A percentile compares a stretch with the other conserved stretches of the same genome.
Evolutionary conservation across 192 early-diverging fungal species (phyloP).

Genomic region (Rhizoclosmatium sp.): DNA sequence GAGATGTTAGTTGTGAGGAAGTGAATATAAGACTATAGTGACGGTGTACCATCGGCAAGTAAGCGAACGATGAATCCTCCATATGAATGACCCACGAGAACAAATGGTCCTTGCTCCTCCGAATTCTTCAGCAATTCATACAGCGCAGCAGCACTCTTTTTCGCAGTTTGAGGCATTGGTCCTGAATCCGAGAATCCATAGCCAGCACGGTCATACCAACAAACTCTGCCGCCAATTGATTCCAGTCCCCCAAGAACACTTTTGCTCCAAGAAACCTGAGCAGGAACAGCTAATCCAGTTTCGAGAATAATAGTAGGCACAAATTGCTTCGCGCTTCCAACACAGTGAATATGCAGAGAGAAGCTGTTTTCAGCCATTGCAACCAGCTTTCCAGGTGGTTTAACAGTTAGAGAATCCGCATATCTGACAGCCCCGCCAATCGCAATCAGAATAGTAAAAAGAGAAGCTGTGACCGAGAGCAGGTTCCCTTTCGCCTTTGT

Average conservation of each 20-base stretch:
- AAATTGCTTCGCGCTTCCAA: neutral
- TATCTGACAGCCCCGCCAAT: neutral
- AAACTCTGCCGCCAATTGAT: constrained; percentile 4
- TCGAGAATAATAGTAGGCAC: constrained; percentile 34
- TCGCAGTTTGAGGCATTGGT: constrained; percentile 31
- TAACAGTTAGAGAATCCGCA: constrained; percentile 6
- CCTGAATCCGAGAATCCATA: constrained; percentile 33
- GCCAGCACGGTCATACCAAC: constrained; percentile 24
- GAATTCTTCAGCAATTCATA: constrained; percentile 19
- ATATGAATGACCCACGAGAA: constrained; percentile 38
- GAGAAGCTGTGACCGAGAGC: neutral
- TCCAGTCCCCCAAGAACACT: neutral
- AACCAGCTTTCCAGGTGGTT: constrained; percentile 17
- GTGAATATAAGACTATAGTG: neutral
- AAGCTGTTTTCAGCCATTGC: neutral
- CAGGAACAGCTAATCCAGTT: constrained; percentile 22
- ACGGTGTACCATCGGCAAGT: constrained; percentile 15
- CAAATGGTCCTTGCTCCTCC: constrained; percentile 32
- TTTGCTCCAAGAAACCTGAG: constrained; percentile 12
- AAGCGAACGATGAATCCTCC: constrained; percentile 27
- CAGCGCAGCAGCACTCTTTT: constrained; percentile 9
- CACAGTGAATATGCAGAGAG: constrained; percentile 10
- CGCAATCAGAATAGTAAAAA: constrained; percentile 4
- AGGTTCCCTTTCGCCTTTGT: neutral
- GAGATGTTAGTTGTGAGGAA: neutral